These are phyloP conservation scores for Acanthamoeba castellanii DNA, from an alignment of 208 protist genomes.

Conservation along the genomic window DNA sequence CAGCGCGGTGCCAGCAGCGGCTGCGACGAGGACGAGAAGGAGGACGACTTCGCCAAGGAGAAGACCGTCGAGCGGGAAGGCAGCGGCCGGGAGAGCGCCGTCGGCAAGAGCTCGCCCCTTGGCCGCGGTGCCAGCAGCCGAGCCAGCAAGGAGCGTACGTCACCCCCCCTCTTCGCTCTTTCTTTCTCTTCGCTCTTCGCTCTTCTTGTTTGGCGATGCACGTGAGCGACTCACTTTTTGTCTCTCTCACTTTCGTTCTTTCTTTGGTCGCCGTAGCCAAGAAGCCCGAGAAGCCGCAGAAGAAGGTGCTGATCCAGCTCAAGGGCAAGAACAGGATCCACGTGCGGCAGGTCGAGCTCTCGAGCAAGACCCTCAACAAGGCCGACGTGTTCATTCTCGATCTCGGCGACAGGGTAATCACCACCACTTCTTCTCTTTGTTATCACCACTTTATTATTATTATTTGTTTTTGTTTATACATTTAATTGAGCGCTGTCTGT, in stretches of 20 bases:
- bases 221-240: neutral
- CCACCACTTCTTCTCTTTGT: neutral
- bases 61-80: neutral
- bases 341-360: slow-evolving; percentile 46
- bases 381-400: slow-evolving; percentile 69
- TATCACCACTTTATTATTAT: too few relatives aligned
- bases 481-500: too few relatives aligned
- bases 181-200: too few relatives aligned
- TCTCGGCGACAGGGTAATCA: slow-evolving; percentile 14
- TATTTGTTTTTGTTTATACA: neutral
- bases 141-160: slow-evolving; percentile 47
- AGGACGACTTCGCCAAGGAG: slow-evolving; percentile 24
- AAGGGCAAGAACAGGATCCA: slow-evolving; percentile 59
- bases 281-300: slow-evolving; percentile 34
- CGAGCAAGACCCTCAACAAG: slow-evolving; percentile 30
- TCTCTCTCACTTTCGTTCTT: neutral
- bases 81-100: neutral
- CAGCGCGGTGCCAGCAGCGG: slow-evolving; percentile 29
- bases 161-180: neutral
- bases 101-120: slow-evolving; percentile 2
- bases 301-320: slow-evolving; percentile 46
- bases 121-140: neutral
- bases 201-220: too few relatives aligned
- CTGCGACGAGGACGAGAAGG: slow-evolving; percentile 2
- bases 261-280: neutral